phyloP scores from a whole-genome alignment of 1,284 basidiomycete genomes.

The Ustanciosporium gigantosporum region DNA sequence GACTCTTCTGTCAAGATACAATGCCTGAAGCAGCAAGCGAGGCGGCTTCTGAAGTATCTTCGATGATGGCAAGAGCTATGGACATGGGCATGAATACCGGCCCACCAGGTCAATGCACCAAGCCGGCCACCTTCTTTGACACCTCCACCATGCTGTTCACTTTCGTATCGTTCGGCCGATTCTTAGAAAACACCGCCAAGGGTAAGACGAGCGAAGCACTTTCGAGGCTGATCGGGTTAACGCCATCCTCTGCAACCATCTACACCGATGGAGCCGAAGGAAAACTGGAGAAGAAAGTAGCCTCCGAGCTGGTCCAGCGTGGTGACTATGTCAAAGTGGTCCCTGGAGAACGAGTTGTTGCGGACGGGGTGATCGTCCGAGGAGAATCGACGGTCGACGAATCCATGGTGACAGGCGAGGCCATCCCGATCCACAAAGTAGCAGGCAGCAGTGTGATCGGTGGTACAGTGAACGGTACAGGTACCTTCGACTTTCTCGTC shows the following conservation, averaged over 20 bases:
- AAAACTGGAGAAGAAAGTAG: constrained; percentile 82
- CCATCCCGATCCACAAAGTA: constrained; percentile 83
- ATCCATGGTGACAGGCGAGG: constrained; percentile 95
- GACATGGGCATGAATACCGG: constrained; percentile 11
- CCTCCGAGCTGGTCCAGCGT: constrained; percentile 91
- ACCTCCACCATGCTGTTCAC: constrained; percentile 98
- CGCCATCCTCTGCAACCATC: constrained; percentile 92
- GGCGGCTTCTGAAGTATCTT: too few species aligned
- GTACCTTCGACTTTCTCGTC: constrained; percentile 92
- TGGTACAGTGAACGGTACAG: constrained; percentile 93
- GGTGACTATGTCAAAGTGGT: constrained; percentile 92
- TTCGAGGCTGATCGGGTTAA: constrained; percentile 90
- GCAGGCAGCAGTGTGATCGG: constrained; percentile 85
- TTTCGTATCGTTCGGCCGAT: constrained; percentile 93
- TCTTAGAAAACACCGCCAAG: constrained; percentile 94
- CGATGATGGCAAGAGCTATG: background rate
- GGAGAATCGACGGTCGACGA: constrained; percentile 91
- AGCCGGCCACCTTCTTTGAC: constrained; percentile 93
- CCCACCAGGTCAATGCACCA: constrained; percentile 66
- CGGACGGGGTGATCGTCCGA: constrained; percentile 84
- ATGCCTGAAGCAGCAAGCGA: background rate
- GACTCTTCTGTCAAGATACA: constrained; percentile 38
- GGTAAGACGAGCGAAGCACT: constrained; percentile 94
- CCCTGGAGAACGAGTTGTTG: constrained; percentile 94
- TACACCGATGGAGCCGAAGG: constrained; percentile 69